These are phyloP conservation scores for Aspergillus asperescens DNA, from an alignment of 495 filamentous ascomycete species.

Conservation along the genomic window DNA sequence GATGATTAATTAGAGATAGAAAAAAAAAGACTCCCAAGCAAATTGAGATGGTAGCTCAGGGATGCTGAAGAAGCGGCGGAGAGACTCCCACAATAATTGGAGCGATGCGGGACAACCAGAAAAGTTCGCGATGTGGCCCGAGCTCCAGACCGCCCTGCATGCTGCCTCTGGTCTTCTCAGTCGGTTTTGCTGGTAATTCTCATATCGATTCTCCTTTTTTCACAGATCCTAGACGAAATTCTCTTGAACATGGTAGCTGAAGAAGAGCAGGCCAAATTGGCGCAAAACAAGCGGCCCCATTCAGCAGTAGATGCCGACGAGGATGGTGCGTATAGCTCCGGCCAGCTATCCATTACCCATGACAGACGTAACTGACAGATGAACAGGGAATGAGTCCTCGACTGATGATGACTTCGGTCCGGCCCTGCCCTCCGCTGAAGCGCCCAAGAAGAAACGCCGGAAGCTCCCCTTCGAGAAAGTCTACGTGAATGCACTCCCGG, in stretches of 20 bases:
- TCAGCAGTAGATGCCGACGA: constrained; percentile 37
- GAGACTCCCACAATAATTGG: constrained; percentile 15
- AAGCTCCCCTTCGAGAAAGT: constrained; percentile 91
- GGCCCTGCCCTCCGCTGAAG: constrained; percentile 65
- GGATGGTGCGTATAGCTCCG: constrained; percentile 24
- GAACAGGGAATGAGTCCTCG: constrained; percentile 56
- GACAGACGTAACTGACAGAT: constrained; percentile 15
- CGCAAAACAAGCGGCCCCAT: constrained; percentile 32
- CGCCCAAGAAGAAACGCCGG: constrained; percentile 84
- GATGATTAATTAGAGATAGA: constrained; percentile 16
- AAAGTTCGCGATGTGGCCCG: constrained; percentile 41
- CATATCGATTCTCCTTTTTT: background rate
- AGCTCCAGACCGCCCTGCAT: constrained; percentile 37
- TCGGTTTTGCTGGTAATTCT: constrained; percentile 1
- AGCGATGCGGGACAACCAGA: constrained; percentile 25
- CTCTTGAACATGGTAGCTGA: constrained; percentile 28
- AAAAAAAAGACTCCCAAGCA: constrained; percentile 16
- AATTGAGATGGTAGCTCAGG: constrained; percentile 22
- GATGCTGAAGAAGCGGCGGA: constrained; percentile 18
- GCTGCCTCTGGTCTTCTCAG: background rate
- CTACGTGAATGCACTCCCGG: constrained; percentile 84
- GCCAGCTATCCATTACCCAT: background rate
- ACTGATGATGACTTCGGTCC: constrained; percentile 95
- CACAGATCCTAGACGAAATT: background rate
- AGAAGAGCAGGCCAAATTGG: constrained; percentile 19